Conservation (phyloP, 2,329 filamentous ascomycete genomes). For the Apiospora malaysiana region DNA sequence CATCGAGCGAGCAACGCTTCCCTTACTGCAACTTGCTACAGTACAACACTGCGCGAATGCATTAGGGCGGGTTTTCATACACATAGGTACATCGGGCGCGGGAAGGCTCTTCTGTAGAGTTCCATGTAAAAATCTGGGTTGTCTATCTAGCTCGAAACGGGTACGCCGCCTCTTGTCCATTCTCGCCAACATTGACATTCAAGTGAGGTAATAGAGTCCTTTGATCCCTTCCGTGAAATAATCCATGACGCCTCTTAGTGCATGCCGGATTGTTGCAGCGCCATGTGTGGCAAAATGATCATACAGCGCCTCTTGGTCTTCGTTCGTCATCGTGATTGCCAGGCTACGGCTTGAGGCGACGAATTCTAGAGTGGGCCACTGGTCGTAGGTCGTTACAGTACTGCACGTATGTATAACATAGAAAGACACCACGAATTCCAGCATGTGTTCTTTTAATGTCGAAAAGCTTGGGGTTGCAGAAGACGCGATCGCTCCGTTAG, state of each 20-base stretch:
- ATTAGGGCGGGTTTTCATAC: not conserved
- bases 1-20: too few species aligned
- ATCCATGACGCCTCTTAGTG: not conserved
- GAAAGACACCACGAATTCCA: not conserved
- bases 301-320: not conserved
- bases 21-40: too few species aligned
- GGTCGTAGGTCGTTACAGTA: not conserved
- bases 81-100: not conserved
- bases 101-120: not conserved
- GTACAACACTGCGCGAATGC: not conserved
- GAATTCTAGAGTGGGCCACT: not conserved
- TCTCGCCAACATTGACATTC: not conserved
- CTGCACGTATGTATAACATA: not conserved
- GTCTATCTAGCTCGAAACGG: not conserved
- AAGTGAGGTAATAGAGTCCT: not conserved
- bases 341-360: not conserved
- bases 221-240: not conserved
- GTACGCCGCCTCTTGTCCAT: not conserved
- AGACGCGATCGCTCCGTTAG: not conserved
- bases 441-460: not conserved
- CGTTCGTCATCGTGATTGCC: not conserved
- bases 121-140: not conserved
- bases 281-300: not conserved
- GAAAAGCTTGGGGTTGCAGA: not conserved
- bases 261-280: not conserved